A percentile compares a stretch with the other conserved stretches of the same genome.
Conservation (phyloP, 495 filamentous ascomycete species). For the Cairneyella variabilis region DNA sequence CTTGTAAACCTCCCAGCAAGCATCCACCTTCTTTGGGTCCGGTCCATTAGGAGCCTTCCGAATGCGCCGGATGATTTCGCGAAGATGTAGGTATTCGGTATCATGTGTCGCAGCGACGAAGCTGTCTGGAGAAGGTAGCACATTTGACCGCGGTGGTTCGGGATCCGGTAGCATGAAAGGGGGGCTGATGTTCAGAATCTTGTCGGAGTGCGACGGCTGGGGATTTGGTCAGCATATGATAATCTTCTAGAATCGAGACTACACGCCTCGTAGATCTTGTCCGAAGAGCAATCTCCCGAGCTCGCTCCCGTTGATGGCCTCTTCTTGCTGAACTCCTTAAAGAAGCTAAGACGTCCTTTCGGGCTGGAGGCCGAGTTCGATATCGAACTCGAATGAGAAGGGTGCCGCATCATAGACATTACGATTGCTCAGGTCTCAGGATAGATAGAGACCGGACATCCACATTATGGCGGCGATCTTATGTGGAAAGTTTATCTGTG, state of each 20-base stretch:
- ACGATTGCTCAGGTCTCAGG: not conserved
- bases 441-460: not conserved
- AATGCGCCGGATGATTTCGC: constrained; percentile 23
- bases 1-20: constrained; percentile 29
- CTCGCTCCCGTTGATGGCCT: constrained; percentile 5
- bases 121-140: constrained; percentile 19
- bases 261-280: constrained; percentile 20
- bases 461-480: not conserved
- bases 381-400: constrained; percentile 14
- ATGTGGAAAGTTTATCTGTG: not conserved
- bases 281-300: constrained; percentile 1
- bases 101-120: constrained; percentile 19
- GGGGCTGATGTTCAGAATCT: constrained; percentile 11
- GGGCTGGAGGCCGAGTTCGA: constrained; percentile 15
- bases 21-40: constrained; percentile 29
- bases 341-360: constrained; percentile 15
- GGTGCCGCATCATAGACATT: constrained; percentile 20
- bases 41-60: constrained; percentile 22
- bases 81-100: constrained; percentile 25
- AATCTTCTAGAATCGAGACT: not conserved
- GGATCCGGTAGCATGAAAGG: constrained; percentile 8
- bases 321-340: constrained; percentile 6
- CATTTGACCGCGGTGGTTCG: constrained; percentile 20
- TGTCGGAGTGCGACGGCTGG: constrained; percentile 11
- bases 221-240: not conserved